A percentile compares a stretch with the other conserved stretches of the same genome.
phyloP scores from a whole-genome alignment of 441 rosid genomes.

The Populus trichocarpa region DNA sequence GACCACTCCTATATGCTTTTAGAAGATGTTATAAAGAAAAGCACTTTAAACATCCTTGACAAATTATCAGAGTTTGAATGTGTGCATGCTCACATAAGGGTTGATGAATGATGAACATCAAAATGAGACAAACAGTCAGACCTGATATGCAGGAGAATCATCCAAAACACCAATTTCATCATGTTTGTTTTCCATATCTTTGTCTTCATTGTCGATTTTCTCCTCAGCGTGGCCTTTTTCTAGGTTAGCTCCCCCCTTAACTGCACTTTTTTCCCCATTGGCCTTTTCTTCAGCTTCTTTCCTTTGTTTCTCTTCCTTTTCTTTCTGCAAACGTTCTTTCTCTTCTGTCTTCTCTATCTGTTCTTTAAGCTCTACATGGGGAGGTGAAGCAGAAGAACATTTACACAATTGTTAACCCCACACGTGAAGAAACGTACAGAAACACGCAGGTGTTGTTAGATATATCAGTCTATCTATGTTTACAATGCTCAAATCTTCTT shows the following conservation, averaged over 20 bases:
- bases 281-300: conserved; percentile 67
- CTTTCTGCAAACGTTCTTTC: conserved; percentile 72
- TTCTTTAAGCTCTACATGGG: conserved; percentile 67
- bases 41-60: not conserved
- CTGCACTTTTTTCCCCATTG: conserved; percentile 30
- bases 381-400: not conserved
- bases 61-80: not conserved
- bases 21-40: not conserved
- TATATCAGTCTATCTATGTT: not conserved
- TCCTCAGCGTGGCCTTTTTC: conserved; percentile 26
- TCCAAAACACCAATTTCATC: conserved; percentile 52
- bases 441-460: not conserved
- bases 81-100: conserved; percentile 7
- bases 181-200: conserved; percentile 28
- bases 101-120: conserved; percentile 1
- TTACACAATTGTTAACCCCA: not conserved
- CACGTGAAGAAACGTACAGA: not conserved
- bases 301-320: conserved; percentile 71
- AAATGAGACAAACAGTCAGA: conserved; percentile 18
- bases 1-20: not conserved
- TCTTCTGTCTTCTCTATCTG: conserved; percentile 91
- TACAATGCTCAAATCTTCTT: conserved; percentile 5
- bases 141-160: conserved; percentile 58
- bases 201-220: conserved; percentile 35
- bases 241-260: conserved; percentile 36